Conservation (phyloP, 1,139 yeast genomes). For the Kodamaea sp. region DNA sequence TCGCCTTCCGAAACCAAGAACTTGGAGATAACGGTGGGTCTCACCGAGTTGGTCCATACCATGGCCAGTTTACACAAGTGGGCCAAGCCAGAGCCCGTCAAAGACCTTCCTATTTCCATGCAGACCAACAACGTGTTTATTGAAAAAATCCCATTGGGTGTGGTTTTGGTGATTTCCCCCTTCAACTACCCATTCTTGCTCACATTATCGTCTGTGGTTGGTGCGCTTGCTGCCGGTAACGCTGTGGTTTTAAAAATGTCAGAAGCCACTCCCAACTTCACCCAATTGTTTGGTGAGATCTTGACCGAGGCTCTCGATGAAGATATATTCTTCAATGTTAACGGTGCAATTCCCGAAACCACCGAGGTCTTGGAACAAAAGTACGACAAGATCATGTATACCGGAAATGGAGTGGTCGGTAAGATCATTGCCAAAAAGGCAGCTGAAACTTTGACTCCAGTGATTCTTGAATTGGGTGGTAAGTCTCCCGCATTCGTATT, state of each 20-base stretch:
- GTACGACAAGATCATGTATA: conserved; percentile 83
- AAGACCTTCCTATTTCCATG: conserved; percentile 48
- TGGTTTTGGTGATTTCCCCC: conserved; percentile 75
- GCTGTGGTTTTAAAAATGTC: conserved; percentile 79
- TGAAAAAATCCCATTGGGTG: conserved; percentile 74
- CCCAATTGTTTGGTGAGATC: conserved; percentile 56
- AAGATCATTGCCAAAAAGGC: conserved; percentile 78
- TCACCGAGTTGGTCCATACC: conserved; percentile 59
- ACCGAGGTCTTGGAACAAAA: conserved; percentile 63
- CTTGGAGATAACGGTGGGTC: conserved; percentile 54
- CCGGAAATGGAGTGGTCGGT: conserved; percentile 82
- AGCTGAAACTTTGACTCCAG: conserved; percentile 81
- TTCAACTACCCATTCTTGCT: conserved; percentile 83
- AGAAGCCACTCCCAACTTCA: conserved; percentile 69
- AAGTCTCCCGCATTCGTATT: conserved; percentile 82
- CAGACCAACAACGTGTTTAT: conserved; percentile 50
- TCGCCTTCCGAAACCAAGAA: conserved; percentile 59
- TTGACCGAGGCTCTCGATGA: conserved; percentile 56
- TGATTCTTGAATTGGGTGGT: conserved; percentile 87
- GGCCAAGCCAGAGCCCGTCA: conserved; percentile 55
- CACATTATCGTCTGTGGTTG: conserved; percentile 66
- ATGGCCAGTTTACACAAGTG: conserved; percentile 63
- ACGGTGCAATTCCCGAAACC: conserved; percentile 76
- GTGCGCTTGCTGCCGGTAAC: conserved; percentile 89
- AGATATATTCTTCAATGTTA: conserved; percentile 59